Conservation (phyloP, 108 stramenopile species). For the Cyclotella sp. region DNA sequence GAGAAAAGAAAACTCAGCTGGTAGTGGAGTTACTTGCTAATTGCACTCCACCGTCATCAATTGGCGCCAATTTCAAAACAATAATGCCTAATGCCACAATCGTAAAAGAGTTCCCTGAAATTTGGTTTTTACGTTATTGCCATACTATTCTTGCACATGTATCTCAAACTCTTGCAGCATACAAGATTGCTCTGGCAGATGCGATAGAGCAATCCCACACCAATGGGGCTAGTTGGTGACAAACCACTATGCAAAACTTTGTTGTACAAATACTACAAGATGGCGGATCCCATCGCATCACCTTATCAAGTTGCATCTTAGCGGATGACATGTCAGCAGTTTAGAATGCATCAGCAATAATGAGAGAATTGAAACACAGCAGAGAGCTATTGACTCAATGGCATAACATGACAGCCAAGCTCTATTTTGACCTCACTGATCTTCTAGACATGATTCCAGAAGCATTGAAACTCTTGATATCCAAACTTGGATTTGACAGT, state of each 20-base stretch:
- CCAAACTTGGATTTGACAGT: too few species aligned
- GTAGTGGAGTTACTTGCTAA: constrained; percentile 1
- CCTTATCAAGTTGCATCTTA: background rate
- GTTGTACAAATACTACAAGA: background rate
- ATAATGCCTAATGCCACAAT: too few species aligned
- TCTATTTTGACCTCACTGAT: background rate
- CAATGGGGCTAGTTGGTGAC: constrained; percentile 1
- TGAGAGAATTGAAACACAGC: background rate
- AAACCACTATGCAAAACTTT: too few species aligned
- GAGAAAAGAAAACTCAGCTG: background rate
- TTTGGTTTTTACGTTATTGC: too few species aligned
- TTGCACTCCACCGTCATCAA: background rate
- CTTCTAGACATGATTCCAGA: too few species aligned
- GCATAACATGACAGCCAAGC: background rate
- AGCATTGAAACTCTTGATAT: background rate
- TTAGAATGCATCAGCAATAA: background rate
- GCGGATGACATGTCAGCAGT: background rate
- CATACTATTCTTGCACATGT: too few species aligned
- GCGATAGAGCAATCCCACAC: too few species aligned
- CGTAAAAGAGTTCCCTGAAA: too few species aligned
- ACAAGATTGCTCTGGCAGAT: background rate
- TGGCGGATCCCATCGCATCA: background rate
- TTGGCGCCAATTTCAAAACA: background rate
- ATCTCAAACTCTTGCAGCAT: constrained; percentile 15
- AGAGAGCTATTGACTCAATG: background rate